Evolutionary conservation across 768 basidiomycete species (phyloP).

Genomic region (Russula emetica): DNA sequence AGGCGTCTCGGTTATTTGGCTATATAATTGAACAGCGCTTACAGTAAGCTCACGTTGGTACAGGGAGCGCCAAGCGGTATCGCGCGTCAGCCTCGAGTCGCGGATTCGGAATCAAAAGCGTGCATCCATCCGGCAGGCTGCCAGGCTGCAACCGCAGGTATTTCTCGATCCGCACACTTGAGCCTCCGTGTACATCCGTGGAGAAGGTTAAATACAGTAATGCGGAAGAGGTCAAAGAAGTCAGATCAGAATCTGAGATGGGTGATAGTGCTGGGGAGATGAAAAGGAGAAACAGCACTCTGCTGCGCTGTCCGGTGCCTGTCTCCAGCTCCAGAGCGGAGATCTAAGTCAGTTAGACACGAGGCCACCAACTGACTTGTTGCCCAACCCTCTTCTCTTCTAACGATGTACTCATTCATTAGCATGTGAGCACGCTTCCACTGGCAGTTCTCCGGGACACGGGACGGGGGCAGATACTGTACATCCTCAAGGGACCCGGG

Average conservation of each 20-base stretch:
- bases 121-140: constrained; percentile 3
- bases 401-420: neutral
- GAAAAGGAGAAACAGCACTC: neutral
- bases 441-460: neutral
- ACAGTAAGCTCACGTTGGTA: neutral
- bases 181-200: constrained; percentile 4
- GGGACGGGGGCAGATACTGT: neutral
- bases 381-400: neutral
- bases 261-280: neutral
- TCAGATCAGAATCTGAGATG: neutral
- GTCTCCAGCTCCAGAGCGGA: constrained; percentile 11
- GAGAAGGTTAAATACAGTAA: neutral
- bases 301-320: constrained; percentile 12
- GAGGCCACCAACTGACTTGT: neutral
- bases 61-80: neutral
- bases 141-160: constrained; percentile 8
- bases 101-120: constrained; percentile 1
- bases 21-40: neutral
- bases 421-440: constrained; percentile 1
- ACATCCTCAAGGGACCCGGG: too few species aligned
- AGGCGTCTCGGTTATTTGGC: neutral
- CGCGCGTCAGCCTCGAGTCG: constrained; percentile 12
- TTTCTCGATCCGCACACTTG: constrained; percentile 1
- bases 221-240: neutral
- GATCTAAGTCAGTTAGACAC: constrained; percentile 17